Evolutionary conservation across 2,329 filamentous ascomycete genomes (phyloP).

Genomic region (Colletotrichum plurivorum): DNA sequence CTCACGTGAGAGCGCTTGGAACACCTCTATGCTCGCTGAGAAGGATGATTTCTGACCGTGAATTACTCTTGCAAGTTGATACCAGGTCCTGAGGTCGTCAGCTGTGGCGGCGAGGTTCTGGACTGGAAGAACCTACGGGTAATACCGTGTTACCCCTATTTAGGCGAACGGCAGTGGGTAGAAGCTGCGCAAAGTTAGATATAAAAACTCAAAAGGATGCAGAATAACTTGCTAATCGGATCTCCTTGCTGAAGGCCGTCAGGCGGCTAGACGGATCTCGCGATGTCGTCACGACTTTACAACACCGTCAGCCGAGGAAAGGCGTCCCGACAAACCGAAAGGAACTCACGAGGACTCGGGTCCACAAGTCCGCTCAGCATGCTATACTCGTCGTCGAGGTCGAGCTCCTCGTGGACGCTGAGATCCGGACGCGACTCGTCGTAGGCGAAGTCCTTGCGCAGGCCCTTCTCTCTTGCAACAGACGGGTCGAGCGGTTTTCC

Average conservation of each 20-base stretch:
- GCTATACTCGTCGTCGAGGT: constrained; percentile 91
- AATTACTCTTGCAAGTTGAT: constrained; percentile 82
- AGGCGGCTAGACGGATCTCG: constrained; percentile 88
- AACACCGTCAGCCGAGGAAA: not conserved
- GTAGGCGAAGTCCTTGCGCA: constrained; percentile 92
- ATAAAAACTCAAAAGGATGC: not conserved
- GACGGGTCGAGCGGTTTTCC: constrained; percentile 87
- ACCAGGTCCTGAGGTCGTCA: constrained; percentile 73
- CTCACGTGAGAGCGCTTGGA: constrained; percentile 84
- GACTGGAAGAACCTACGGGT: constrained; percentile 56
- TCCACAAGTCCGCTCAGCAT: constrained; percentile 93
- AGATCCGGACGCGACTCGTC: constrained; percentile 85
- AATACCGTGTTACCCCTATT: constrained; percentile 94
- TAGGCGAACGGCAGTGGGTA: constrained; percentile 86
- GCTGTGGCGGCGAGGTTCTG: not conserved
- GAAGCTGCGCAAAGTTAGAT: constrained; percentile 51
- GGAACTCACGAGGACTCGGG: constrained; percentile 57
- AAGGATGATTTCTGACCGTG: constrained; percentile 87
- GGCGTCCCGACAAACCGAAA: no score
- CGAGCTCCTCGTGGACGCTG: constrained; percentile 76
- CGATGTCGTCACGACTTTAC: constrained; percentile 75
- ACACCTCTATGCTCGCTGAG: constrained; percentile 94
- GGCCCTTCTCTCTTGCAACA: constrained; percentile 87
- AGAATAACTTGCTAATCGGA: constrained; percentile 66
- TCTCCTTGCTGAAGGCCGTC: constrained; percentile 93